phyloP scores from a whole-genome alignment of 2,329 filamentous ascomycete species.

The Cytospora schulzeri region DNA sequence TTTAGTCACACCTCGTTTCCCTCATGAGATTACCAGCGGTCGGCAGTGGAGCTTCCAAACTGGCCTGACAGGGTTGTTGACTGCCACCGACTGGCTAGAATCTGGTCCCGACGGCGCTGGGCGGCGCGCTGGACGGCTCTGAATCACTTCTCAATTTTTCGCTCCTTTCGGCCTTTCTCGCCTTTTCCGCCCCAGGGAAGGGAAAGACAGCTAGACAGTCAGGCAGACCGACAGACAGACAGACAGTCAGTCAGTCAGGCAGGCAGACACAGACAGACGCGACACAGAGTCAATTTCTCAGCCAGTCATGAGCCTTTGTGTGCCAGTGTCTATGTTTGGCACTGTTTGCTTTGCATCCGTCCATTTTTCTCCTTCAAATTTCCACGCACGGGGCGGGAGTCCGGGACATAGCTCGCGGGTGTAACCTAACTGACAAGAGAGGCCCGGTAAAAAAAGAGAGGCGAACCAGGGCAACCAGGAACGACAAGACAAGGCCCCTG shows the following conservation, averaged over 20 bases:
- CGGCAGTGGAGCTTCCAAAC: constrained; percentile 21
- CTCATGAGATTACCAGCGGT: constrained; percentile 20
- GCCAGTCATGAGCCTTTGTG: not conserved
- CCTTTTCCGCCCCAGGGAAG: not conserved
- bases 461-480: not conserved
- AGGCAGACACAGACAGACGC: no score
- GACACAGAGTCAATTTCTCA: no score
- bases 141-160: constrained; percentile 3
- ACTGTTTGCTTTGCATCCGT: not conserved
- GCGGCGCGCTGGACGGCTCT: not conserved
- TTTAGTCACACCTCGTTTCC: constrained; percentile 21
- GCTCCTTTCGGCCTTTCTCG: not conserved
- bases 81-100: not conserved
- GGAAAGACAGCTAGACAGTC: not conserved
- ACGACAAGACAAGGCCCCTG: not conserved
- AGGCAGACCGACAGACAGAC: not conserved
- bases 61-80: constrained; percentile 11
- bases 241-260: not conserved
- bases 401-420: not conserved
- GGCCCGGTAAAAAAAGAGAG: not conserved
- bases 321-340: not conserved
- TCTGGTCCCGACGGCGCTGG: constrained; percentile 2
- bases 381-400: not conserved
- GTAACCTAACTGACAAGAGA: not conserved
- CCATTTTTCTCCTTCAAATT: not conserved